Conservation (phyloP, 768 basidiomycete species). For the Psilocybe cubensis region DNA sequence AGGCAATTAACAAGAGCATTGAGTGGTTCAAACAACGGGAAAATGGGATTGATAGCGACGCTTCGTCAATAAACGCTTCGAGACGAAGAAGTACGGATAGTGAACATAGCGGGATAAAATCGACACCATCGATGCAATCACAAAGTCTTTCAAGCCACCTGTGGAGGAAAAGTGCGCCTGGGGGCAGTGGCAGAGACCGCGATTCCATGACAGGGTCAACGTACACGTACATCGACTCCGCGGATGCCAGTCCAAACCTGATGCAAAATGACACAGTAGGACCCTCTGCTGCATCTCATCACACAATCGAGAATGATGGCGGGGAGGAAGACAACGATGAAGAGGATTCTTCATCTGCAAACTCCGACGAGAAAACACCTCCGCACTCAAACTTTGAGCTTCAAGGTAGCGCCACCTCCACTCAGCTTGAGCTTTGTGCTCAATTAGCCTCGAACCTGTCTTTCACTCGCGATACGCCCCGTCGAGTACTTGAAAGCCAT, state of each 20-base stretch:
- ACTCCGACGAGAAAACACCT: slow-evolving; percentile 41
- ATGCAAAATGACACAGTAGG: slow-evolving; percentile 11
- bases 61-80: slow-evolving; percentile 18
- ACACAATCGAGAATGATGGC: neutral
- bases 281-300: neutral
- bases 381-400: slow-evolving; percentile 68
- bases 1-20: slow-evolving; percentile 73
- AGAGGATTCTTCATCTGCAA: slow-evolving; percentile 44
- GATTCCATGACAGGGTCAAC: slow-evolving; percentile 12
- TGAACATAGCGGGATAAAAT: slow-evolving; percentile 41
- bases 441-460: slow-evolving; percentile 63
- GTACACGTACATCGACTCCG: slow-evolving; percentile 19
- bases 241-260: slow-evolving; percentile 21
- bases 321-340: slow-evolving; percentile 34
- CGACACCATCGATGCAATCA: slow-evolving; percentile 25
- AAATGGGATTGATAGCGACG: slow-evolving; percentile 29
- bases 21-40: slow-evolving; percentile 58
- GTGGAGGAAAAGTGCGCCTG: slow-evolving; percentile 16
- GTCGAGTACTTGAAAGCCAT: slow-evolving; percentile 34
- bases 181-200: slow-evolving; percentile 7
- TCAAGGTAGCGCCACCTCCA: slow-evolving; percentile 66
- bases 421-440: slow-evolving; percentile 79
- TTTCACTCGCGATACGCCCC: slow-evolving; percentile 30
- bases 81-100: slow-evolving; percentile 32
- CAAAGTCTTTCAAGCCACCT: slow-evolving; percentile 22